Percentiles rank a stretch among this genome's conserved stretches.
These are phyloP conservation scores for Larix kaempferi DNA, from an alignment of 75 land plant species.

Conservation along the genomic window DNA sequence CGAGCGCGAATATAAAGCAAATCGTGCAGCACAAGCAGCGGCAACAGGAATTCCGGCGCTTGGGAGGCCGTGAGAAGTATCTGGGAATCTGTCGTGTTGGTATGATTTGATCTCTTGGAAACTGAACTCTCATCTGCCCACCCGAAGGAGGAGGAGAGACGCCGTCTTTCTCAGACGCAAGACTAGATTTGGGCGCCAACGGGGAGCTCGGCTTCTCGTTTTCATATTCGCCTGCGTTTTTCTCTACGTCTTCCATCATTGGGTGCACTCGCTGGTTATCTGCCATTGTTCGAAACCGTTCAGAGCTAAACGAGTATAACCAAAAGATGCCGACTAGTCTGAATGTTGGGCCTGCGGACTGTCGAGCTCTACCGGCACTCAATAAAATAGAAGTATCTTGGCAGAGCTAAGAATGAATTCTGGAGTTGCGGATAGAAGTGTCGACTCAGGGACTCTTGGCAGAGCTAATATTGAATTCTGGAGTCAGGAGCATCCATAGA, in stretches of 20 bases:
- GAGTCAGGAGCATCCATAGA: too few species aligned
- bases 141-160: not conserved
- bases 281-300: conserved; percentile 4
- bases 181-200: not conserved
- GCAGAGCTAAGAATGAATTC: too few species aligned
- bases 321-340: not conserved
- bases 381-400: too few species aligned
- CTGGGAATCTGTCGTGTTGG: conserved; percentile 7
- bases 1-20: conserved; percentile 24
- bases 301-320: too few species aligned
- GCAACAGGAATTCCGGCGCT: conserved; percentile 26
- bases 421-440: too few species aligned
- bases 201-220: not conserved
- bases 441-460: too few species aligned
- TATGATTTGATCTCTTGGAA: not conserved
- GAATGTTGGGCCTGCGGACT: not conserved
- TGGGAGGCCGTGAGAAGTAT: conserved; percentile 26
- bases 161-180: not conserved
- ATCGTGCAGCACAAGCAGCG: conserved; percentile 44
- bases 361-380: too few species aligned
- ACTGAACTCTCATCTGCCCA: not conserved
- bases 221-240: not conserved
- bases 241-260: conserved; percentile 10
- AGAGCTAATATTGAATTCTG: too few species aligned
- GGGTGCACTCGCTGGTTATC: conserved; percentile 21